Evolutionary conservation across 768 basidiomycete genomes (phyloP).

Genomic region (Podaxis sp.): DNA sequence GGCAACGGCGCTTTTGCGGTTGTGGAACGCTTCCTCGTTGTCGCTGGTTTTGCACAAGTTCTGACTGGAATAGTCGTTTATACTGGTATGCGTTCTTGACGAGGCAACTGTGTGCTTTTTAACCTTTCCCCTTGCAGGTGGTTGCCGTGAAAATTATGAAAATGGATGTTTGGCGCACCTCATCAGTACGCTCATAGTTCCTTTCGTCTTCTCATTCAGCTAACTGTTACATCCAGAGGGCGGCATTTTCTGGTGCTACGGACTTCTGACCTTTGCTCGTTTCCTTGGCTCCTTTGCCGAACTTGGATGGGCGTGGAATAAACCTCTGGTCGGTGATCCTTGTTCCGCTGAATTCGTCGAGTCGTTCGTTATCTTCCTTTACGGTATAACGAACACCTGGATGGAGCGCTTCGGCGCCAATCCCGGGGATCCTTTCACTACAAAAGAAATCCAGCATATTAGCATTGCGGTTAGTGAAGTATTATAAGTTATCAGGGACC

Average conservation of each 20-base stretch:
- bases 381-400: constrained; percentile 92
- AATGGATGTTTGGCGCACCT: constrained; percentile 89
- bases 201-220: background rate
- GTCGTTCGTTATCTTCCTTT: constrained; percentile 79
- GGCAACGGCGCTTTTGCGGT: constrained; percentile 50
- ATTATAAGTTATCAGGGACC: background rate
- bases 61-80: constrained; percentile 78
- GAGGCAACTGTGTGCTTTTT: background rate
- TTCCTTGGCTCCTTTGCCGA: constrained; percentile 88
- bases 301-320: constrained; percentile 96
- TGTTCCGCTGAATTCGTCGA: constrained; percentile 78
- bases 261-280: constrained; percentile 87
- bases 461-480: constrained; percentile 71
- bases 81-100: constrained; percentile 46
- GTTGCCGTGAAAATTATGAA: constrained; percentile 74
- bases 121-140: constrained; percentile 39
- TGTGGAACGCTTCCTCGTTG: constrained; percentile 62
- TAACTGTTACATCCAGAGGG: constrained; percentile 58
- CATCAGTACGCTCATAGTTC: constrained; percentile 63
- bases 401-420: constrained; percentile 92
- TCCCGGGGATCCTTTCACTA: constrained; percentile 80
- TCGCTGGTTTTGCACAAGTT: constrained; percentile 67
- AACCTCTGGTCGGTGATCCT: constrained; percentile 47
- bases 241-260: constrained; percentile 91
- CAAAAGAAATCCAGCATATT: constrained; percentile 93